Percentiles rank a stretch among this genome's conserved stretches.
Evolutionary conservation across 495 filamentous ascomycete genomes (phyloP).

Genomic region (Entonaema liquescens): DNA sequence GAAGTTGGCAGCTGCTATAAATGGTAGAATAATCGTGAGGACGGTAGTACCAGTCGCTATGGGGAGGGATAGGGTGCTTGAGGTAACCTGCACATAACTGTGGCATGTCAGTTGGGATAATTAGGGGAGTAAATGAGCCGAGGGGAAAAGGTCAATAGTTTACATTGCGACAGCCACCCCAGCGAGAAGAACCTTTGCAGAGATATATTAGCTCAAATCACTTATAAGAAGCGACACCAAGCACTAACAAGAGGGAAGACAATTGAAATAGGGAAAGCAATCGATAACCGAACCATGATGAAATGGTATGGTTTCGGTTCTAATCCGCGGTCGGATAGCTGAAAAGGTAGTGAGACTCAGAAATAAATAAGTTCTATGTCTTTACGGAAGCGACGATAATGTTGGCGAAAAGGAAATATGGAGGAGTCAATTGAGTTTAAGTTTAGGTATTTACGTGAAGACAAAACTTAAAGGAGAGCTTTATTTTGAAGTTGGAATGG

Average conservation of each 20-base stretch:
- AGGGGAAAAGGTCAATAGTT: neutral
- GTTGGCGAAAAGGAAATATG: too few relatives aligned
- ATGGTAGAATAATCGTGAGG: constrained; percentile 61
- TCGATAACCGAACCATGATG: constrained; percentile 17
- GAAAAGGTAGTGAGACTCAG: neutral
- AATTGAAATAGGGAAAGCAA: constrained; percentile 11
- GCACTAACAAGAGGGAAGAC: constrained; percentile 18
- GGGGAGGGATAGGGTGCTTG: constrained; percentile 59
- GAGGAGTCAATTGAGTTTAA: neutral
- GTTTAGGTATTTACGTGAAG: neutral
- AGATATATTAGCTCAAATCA: neutral
- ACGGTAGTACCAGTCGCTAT: constrained; percentile 57
- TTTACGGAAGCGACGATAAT: too few relatives aligned
- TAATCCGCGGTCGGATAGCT: too few relatives aligned
- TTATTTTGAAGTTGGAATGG: too few relatives aligned
- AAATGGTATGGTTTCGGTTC: neutral
- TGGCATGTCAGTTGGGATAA: constrained; percentile 7
- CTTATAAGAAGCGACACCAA: neutral
- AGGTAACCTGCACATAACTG: constrained; percentile 61
- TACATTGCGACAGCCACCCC: constrained; percentile 31
- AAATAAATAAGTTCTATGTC: neutral
- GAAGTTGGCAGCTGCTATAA: constrained; percentile 57
- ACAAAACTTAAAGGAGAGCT: neutral
- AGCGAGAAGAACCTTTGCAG: constrained; percentile 23
- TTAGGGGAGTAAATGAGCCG: too few relatives aligned